phyloP scores from a whole-genome alignment of 352 stramenopile genomes.

The Globisporangium alternatum region DNA sequence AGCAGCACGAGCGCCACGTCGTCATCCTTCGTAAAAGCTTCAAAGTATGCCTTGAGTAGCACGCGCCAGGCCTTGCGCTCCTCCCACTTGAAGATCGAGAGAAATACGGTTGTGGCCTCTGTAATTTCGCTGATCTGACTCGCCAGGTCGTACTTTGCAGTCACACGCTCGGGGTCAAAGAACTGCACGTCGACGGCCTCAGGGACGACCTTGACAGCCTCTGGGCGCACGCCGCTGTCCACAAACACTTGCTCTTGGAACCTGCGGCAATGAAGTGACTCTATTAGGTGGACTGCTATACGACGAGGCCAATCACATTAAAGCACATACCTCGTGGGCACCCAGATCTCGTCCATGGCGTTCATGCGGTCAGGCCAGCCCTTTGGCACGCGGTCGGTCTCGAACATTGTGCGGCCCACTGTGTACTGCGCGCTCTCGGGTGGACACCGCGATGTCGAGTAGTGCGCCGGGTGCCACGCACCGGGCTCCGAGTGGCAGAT shows the following conservation, averaged over 20 bases:
- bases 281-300: too few relatives aligned
- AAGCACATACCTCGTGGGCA: constrained; percentile 62
- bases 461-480: constrained; percentile 83
- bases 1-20: constrained; percentile 83
- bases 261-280: constrained; percentile 12
- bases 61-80: constrained; percentile 89
- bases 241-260: constrained; percentile 81
- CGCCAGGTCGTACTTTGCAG: constrained; percentile 46
- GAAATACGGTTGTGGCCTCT: constrained; percentile 68
- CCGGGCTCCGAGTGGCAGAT: constrained; percentile 93
- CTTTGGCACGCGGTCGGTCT: constrained; percentile 91
- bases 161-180: constrained; percentile 65
- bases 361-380: constrained; percentile 89
- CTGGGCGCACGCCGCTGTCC: constrained; percentile 45
- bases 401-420: constrained; percentile 94
- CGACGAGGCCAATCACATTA: background rate
- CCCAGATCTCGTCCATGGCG: constrained; percentile 93
- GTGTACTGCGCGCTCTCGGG: constrained; percentile 44
- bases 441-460: constrained; percentile 69
- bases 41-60: constrained; percentile 83
- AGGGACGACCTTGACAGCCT: constrained; percentile 70
- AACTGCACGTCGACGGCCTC: constrained; percentile 90
- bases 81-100: constrained; percentile 95
- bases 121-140: constrained; percentile 34
- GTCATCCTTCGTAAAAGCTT: constrained; percentile 55